Conservation (phyloP, 2,329 filamentous ascomycete genomes). For the Sarocladium brachiariae region DNA sequence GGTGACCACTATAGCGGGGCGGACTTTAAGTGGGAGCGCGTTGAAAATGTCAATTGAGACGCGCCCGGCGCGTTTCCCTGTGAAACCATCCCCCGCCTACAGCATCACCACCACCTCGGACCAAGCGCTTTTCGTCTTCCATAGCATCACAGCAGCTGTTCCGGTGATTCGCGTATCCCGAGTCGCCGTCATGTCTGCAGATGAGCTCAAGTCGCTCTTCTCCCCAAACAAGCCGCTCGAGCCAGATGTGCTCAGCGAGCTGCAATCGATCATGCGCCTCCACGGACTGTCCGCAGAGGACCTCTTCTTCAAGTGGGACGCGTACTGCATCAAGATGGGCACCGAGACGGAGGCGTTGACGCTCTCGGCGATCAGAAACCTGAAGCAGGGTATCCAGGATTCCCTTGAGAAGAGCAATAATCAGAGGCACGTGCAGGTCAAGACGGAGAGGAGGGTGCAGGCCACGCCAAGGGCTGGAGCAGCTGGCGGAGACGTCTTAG, state of each 20-base stretch:
- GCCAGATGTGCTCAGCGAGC: slow-evolving; percentile 70
- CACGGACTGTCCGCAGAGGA: slow-evolving; percentile 78
- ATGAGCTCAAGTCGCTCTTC: slow-evolving; percentile 28
- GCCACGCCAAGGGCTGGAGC: slow-evolving; percentile 39
- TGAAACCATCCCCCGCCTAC: not conserved
- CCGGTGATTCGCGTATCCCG: not conserved
- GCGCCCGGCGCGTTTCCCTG: slow-evolving; percentile 8
- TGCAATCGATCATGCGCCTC: slow-evolving; percentile 79
- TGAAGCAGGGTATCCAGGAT: slow-evolving; percentile 86
- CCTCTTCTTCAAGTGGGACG: slow-evolving; percentile 98
- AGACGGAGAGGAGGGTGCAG: slow-evolving; percentile 54
- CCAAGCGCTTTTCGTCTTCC: not conserved
- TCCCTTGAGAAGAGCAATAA: slow-evolving; percentile 70
- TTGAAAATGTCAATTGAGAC: not conserved
- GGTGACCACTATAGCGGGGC: not conserved
- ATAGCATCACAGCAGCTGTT: not conserved
- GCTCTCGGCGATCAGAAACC: slow-evolving; percentile 63
- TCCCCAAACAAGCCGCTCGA: slow-evolving; percentile 47
- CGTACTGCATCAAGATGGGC: slow-evolving; percentile 85
- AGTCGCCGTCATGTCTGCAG: slow-evolving; percentile 26
- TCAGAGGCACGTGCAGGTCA: slow-evolving; percentile 57
- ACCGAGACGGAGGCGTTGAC: slow-evolving; percentile 65
- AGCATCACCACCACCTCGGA: not conserved
- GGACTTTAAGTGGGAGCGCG: slow-evolving; percentile 4
- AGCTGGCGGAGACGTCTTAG: slow-evolving; percentile 62